These are phyloP conservation scores for Epichloe elymi DNA, from an alignment of 2,329 filamentous ascomycete genomes.

Conservation along the genomic window DNA sequence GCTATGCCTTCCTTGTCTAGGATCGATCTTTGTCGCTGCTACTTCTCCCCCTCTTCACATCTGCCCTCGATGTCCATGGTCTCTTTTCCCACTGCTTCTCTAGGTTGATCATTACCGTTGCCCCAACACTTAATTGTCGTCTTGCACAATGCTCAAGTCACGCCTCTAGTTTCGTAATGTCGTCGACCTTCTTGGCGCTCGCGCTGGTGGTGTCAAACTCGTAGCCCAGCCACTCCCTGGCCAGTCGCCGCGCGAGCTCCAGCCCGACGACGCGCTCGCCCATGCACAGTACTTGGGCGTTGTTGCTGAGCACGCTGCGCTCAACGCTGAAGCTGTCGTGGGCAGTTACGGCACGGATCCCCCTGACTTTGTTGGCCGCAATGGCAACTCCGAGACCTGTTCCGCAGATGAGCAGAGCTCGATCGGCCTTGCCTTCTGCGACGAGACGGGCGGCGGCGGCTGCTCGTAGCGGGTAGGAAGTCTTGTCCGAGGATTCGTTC, in stretches of 20 bases:
- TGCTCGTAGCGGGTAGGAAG: conserved; percentile 68
- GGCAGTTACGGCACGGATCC: conserved; percentile 80
- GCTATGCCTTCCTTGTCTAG: neutral
- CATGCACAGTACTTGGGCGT: conserved; percentile 78
- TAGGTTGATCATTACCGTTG: too few species aligned
- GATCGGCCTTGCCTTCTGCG: conserved; percentile 52
- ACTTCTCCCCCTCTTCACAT: neutral
- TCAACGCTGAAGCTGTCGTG: conserved; percentile 81
- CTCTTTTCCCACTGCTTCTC: neutral
- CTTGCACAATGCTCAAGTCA: too few species aligned
- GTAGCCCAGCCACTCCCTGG: conserved; percentile 79
- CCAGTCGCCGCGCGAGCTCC: conserved; percentile 65
- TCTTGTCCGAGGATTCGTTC: conserved; percentile 53
- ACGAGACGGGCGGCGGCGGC: conserved; percentile 57
- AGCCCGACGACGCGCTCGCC: conserved; percentile 73
- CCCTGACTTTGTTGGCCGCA: conserved; percentile 76
- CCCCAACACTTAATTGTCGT: too few species aligned
- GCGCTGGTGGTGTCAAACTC: conserved; percentile 52
- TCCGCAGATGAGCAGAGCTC: conserved; percentile 71
- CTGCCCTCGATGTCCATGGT: too few species aligned
- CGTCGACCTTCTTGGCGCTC: conserved; percentile 32
- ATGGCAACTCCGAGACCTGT: conserved; percentile 82
- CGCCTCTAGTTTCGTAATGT: conserved; percentile 26
- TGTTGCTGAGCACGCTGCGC: conserved; percentile 67
- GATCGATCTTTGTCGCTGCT: neutral